A percentile compares a stretch with the other conserved stretches of the same genome.
These are phyloP conservation scores for Gastroboletus turbinatus DNA, from an alignment of 1,284 basidiomycete genomes.

Conservation along the genomic window DNA sequence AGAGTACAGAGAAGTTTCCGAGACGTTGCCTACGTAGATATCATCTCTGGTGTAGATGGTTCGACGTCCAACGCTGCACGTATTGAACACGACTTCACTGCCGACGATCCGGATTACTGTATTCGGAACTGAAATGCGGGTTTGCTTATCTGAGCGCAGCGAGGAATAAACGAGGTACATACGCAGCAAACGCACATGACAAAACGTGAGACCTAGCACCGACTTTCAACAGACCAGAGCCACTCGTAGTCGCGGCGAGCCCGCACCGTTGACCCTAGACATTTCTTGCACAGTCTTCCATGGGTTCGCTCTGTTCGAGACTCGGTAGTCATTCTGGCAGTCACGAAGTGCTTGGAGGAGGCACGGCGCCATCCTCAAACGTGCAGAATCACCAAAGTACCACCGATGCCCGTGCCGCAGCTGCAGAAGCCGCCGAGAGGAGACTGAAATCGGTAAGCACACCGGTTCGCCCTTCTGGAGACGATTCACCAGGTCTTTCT, in stretches of 20 bases:
- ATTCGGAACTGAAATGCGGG: not conserved
- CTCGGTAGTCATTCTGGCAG: constrained; percentile 48
- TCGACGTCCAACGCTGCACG: not conserved
- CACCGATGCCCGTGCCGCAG: constrained; percentile 56
- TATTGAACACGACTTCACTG: not conserved
- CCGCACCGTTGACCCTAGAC: not conserved
- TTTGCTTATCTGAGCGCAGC: constrained; percentile 13
- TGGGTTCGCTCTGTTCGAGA: constrained; percentile 74
- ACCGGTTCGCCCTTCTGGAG: constrained; percentile 11
- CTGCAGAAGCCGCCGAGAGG: constrained; percentile 69
- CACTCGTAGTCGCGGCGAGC: not conserved
- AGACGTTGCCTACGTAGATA: constrained; percentile 28
- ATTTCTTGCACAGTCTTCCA: constrained; percentile 26
- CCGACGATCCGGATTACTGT: constrained; percentile 6
- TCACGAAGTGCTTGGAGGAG: constrained; percentile 50
- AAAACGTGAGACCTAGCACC: constrained; percentile 16
- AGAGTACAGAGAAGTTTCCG: constrained; percentile 44
- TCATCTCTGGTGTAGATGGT: not conserved
- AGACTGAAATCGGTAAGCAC: constrained; percentile 58
- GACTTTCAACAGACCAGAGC: not conserved
- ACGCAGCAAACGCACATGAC: constrained; percentile 14
- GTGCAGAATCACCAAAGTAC: constrained; percentile 27
- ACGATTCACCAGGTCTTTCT: constrained; percentile 19
- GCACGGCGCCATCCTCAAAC: constrained; percentile 29
- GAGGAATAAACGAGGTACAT: constrained; percentile 25